phyloP scores from a whole-genome alignment of 2,329 filamentous ascomycete species.

The Talaromyces verruculosus region DNA sequence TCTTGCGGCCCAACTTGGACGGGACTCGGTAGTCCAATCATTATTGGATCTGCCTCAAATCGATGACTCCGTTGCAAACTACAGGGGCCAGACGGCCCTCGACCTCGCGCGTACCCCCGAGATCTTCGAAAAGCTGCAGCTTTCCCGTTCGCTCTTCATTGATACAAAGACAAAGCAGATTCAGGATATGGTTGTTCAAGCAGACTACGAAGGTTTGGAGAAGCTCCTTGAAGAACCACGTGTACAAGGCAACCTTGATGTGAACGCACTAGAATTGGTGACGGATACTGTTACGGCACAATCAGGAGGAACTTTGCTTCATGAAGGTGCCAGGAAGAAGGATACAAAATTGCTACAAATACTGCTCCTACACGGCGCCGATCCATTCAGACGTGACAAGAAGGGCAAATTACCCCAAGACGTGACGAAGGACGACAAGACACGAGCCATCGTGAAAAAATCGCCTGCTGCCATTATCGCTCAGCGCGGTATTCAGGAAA shows the following conservation, averaged over 20 bases:
- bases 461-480: conserved; percentile 93
- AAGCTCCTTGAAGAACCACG: conserved; percentile 79
- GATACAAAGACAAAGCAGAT: conserved; percentile 83
- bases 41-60: conserved; percentile 79
- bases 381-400: conserved; percentile 91
- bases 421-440: conserved; percentile 91
- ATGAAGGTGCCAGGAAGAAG: conserved; percentile 86
- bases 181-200: conserved; percentile 70
- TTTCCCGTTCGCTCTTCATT: conserved; percentile 84
- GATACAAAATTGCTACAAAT: conserved; percentile 87
- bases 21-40: conserved; percentile 75
- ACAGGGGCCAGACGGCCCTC: conserved; percentile 78
- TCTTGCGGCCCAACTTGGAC: conserved; percentile 78
- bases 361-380: conserved; percentile 86
- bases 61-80: conserved; percentile 85
- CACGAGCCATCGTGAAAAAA: conserved; percentile 82
- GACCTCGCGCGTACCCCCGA: conserved; percentile 89
- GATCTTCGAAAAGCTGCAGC: conserved; percentile 92
- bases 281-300: conserved; percentile 76
- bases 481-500: conserved; percentile 94
- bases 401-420: conserved; percentile 96
- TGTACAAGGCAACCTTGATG: conserved; percentile 82
- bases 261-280: conserved; percentile 86
- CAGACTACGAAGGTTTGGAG: conserved; percentile 76
- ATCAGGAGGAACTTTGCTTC: conserved; percentile 84